Base-by-base conservation (phyloP, 2,329 filamentous ascomycete species). In the Verticillium klebahnii region DNA sequence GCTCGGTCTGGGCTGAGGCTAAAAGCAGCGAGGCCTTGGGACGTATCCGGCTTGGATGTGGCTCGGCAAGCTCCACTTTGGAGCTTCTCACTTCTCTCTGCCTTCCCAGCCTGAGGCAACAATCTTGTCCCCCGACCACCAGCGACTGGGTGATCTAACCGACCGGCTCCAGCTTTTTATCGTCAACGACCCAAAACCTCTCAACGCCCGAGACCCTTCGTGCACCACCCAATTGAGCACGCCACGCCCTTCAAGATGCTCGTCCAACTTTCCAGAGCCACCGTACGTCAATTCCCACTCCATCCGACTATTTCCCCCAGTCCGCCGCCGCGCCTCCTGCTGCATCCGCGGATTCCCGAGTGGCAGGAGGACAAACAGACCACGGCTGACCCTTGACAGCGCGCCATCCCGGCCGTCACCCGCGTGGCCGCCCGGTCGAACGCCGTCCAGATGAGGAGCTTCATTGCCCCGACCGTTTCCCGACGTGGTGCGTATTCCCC, bases 381-480 rank as follows among this genome's bases (percentile, higher is more conserved):
- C 34, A 57, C 19, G 8, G 40, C 40, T 50, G n/a, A 50, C 40
- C 19, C 40, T 50, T 50, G 54, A 34, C 34, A 80, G 80, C 78
- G 79, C 79, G 79, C 79, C 77, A 72, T 79, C 71, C 78, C 79
- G 74, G 77, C 78, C 73, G 75, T 80, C 74, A 77, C 79, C 74
- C 75, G 81, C 73, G 72, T 80, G 71, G 78, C 81, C 73, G 74
- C 76, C 73, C 75, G 77, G 71, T 59, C 62, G 60, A 78, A 75
- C 69, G 71, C 78, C 69, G 75, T 77, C 73, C 80, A 82, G 74
- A 75, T 77, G 72, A 81, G 85, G 73, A 78, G 78, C 71, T 86
- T 86, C 74, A 84, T 86, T 70, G 83, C 81, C 71, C 84, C 85
- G 65, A 86, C 85, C 60, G 80, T 85, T 69, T 83, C 84, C 67